A percentile compares a stretch with the other conserved stretches of the same genome.
Evolutionary conservation across 371 early-diverging fungal species (phyloP).

Genomic region (Circinella umbellata): DNA sequence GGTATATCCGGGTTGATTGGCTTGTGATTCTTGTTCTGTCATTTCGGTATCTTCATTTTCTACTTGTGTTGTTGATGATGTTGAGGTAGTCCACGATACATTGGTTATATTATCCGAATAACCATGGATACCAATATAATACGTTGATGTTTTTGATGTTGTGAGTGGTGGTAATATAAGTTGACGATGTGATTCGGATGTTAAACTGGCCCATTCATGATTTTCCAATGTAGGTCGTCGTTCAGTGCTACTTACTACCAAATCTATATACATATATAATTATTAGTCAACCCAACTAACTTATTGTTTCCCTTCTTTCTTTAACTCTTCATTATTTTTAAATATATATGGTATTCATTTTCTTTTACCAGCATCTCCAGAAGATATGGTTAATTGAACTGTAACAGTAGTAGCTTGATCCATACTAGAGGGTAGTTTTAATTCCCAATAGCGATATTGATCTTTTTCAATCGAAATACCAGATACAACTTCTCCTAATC

Average conservation of each 20-base stretch:
- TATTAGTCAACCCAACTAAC: too few species aligned
- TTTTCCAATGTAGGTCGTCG: conserved; percentile 39
- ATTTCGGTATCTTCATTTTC: background rate
- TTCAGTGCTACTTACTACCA: conserved; percentile 29
- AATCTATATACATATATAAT: conserved; percentile 28
- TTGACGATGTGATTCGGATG: conserved; percentile 30
- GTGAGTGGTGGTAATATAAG: conserved; percentile 13
- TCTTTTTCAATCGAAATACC: conserved; percentile 15
- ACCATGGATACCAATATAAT: conserved; percentile 53
- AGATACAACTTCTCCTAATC: conserved; percentile 3
- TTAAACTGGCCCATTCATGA: conserved; percentile 43
- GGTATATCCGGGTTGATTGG: conserved; percentile 44
- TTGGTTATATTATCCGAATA: conserved; percentile 9
- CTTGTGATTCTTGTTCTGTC: conserved; percentile 23
- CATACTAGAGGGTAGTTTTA: conserved; percentile 9
- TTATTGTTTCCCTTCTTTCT: too few species aligned
- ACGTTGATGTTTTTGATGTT: background rate
- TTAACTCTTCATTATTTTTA: background rate
- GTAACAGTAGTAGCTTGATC: conserved; percentile 1
- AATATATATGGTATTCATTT: background rate
- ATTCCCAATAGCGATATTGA: conserved; percentile 41
- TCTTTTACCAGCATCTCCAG: conserved; percentile 45
- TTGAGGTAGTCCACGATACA: conserved; percentile 26
- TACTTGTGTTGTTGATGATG: too few species aligned
- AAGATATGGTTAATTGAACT: conserved; percentile 22